A percentile compares a stretch with the other conserved stretches of the same genome.
Conservation (phyloP, 345 rosid species). For the Linum tenue region DNA sequence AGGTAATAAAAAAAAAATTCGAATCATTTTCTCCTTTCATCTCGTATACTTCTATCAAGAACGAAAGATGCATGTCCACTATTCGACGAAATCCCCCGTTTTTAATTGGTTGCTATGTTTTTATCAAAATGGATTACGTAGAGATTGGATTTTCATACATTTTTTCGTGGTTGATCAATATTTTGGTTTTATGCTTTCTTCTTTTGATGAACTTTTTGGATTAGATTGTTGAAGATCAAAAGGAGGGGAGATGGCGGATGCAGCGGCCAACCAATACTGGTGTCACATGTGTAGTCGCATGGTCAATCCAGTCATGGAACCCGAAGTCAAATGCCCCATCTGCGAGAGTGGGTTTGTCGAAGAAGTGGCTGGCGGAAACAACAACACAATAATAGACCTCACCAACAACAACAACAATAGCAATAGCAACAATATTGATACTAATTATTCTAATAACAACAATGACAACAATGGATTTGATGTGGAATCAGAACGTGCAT, state of each 20-base stretch:
- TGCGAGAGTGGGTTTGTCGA: conserved; percentile 55
- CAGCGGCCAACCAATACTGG: conserved; percentile 42
- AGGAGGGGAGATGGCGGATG: conserved; percentile 43
- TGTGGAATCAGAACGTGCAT: conserved; percentile 19
- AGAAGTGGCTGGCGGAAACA: conserved; percentile 22
- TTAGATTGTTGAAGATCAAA: conserved; percentile 9
- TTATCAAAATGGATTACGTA: not conserved
- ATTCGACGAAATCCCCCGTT: not conserved
- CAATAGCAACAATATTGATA: too few relatives aligned
- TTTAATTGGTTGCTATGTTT: not conserved
- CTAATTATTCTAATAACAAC: not conserved
- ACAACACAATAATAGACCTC: conserved; percentile 4
- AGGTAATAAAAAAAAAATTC: conserved; percentile 10
- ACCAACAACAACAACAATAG: not conserved
- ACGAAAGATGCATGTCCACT: not conserved
- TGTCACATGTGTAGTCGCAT: conserved; percentile 49
- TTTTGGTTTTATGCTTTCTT: not conserved
- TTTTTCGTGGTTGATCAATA: too few relatives aligned
- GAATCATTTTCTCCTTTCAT: not conserved
- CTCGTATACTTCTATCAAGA: too few relatives aligned
- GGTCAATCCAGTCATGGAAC: conserved; percentile 38
- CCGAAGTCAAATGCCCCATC: conserved; percentile 37
- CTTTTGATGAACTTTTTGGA: not conserved
- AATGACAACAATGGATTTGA: conserved; percentile 15
- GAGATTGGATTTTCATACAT: too few relatives aligned